Evolutionary conservation across 208 protist genomes (phyloP).

Genomic region (Phytomonas sp.): DNA sequence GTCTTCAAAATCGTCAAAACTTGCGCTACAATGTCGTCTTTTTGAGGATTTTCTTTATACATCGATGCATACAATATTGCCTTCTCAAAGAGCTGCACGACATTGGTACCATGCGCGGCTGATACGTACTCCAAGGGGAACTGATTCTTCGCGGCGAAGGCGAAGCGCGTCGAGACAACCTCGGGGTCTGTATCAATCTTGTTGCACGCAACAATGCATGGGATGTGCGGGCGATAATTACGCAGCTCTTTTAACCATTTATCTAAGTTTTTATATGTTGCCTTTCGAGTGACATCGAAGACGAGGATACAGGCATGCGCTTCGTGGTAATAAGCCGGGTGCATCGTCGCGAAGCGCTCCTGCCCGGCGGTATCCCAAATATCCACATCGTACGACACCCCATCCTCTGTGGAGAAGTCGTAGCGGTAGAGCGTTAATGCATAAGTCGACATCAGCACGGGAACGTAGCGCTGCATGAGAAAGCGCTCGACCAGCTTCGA

Average conservation of each 20-base stretch:
- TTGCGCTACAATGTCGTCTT: conserved; percentile 82
- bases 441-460: conserved; percentile 91
- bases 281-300: conserved; percentile 92
- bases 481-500: conserved; percentile 94
- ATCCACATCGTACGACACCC: conserved; percentile 74
- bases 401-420: conserved; percentile 70
- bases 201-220: conserved; percentile 91
- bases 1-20: conserved; percentile 69
- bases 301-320: conserved; percentile 91
- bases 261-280: conserved; percentile 94
- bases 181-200: conserved; percentile 91
- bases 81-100: conserved; percentile 88
- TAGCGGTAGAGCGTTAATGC: conserved; percentile 90
- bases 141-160: conserved; percentile 89
- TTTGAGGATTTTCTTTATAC: conserved; percentile 85
- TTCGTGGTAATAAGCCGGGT: conserved; percentile 93
- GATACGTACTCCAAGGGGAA: conserved; percentile 92
- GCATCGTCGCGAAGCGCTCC: conserved; percentile 90
- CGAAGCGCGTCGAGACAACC: conserved; percentile 87
- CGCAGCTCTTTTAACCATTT: conserved; percentile 92
- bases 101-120: conserved; percentile 92
- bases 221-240: conserved; percentile 88
- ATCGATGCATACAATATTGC: conserved; percentile 66
- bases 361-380: conserved; percentile 92
- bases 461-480: conserved; percentile 91